Evolutionary conservation across 805 yeast species (phyloP).

Genomic region (Komagataella ulmi): DNA sequence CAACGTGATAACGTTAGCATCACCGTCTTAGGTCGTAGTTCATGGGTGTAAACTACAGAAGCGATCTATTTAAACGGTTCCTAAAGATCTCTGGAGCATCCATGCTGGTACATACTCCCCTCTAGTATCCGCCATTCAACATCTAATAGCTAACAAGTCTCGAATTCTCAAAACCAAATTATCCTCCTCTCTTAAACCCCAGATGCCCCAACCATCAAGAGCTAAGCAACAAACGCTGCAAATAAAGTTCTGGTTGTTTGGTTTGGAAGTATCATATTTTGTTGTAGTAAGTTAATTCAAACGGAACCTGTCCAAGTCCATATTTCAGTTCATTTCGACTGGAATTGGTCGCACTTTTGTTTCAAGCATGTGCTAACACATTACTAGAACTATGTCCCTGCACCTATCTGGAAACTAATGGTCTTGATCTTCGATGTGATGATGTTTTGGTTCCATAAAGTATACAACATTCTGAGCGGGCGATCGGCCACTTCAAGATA

Average conservation of each 20-base stretch:
- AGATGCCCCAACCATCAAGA: background rate
- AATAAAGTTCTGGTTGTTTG: background rate
- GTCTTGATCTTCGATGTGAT: conserved; percentile 28
- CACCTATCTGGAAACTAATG: conserved; percentile 12
- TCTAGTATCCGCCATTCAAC: background rate
- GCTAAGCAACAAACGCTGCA: background rate
- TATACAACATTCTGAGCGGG: conserved; percentile 20
- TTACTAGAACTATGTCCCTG: conserved; percentile 10
- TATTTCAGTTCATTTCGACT: no score
- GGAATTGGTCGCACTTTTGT: background rate
- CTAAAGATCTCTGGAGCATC: background rate
- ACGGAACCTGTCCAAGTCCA: background rate
- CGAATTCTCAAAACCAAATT: background rate
- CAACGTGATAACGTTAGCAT: background rate
- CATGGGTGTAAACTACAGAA: background rate
- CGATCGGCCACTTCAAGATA: conserved; percentile 33
- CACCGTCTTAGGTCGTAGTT: no score
- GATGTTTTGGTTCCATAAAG: conserved; percentile 30
- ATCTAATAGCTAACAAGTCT: background rate
- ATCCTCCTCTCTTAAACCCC: background rate
- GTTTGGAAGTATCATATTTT: background rate
- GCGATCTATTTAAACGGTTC: background rate
- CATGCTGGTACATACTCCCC: background rate
- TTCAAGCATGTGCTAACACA: background rate
- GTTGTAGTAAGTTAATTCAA: background rate